Evolutionary conservation across 2,329 filamentous ascomycete genomes (phyloP), one percentile per base, ranked within the genome.

Genomic region (Mollisiaceae sp.): DNA sequence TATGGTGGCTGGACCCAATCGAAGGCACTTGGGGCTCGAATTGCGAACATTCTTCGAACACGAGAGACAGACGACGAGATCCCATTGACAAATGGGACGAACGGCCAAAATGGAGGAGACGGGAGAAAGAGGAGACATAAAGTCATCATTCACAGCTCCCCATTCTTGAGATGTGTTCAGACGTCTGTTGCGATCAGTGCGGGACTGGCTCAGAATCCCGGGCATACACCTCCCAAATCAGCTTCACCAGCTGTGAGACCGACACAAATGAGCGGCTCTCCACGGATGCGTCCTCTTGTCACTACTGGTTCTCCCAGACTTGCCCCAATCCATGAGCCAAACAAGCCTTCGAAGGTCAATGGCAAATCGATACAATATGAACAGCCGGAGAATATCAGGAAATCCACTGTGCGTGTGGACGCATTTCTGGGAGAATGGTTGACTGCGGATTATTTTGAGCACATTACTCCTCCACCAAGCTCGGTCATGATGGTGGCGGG

Each of bases 361-460:
- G 65, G 62, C 9, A 70, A 65, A 41, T 32, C 24, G 5, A n/a
- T 12, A 18, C 22, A 55, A 8, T 35, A 54, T 11, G 67, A 70
- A 47, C 65, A 73, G 39, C 62, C 65, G 18, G 64, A 69, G 11
- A 74, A 72, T 59, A 76, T 86, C 65, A 82, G 83, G 64, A 90
- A 87, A 69, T 81, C 86, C 2, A 83, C 89, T 11, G 79, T 99
- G 57, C 90, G 95, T 0, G 85, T 99, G 6, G 95, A 99, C 78
- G 91, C 94, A 0, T 97, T 96, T 75, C 83, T 99, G 0, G 94
- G 95, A 58, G 95, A 99, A 82, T 99, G 95, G 95, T 83, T 98
- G 36, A 92, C 91, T 1, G 92, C 93, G 0, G 90, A 94, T 75
- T 99, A 99, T 77, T 99, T 94, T 74, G 93, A 97, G 68, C 85